Evolutionary conservation across 2,329 filamentous ascomycete species (phyloP).

Genomic region (Tolypocladium album): DNA sequence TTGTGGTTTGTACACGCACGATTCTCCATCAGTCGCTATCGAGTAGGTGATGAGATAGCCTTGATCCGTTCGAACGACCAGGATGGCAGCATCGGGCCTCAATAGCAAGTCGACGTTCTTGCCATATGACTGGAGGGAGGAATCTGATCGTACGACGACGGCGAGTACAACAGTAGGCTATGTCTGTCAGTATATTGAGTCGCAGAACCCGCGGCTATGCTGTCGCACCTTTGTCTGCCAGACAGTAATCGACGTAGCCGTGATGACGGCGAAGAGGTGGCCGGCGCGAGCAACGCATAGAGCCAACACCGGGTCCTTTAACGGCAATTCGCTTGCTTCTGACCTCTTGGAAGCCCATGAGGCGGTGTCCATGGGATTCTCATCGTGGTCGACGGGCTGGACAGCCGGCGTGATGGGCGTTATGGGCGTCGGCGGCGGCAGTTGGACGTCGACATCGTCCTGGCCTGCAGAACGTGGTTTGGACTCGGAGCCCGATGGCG

Average conservation of each 20-base stretch:
- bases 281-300: constrained; percentile 70
- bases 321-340: constrained; percentile 25
- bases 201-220: constrained; percentile 1
- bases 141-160: constrained; percentile 68
- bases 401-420: constrained; percentile 49
- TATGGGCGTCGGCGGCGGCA: constrained; percentile 34
- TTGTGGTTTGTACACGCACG: constrained; percentile 74
- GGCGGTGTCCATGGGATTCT: constrained; percentile 13
- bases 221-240: constrained; percentile 83
- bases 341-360: constrained; percentile 14
- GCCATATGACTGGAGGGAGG: constrained; percentile 75
- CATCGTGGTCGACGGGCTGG: constrained; percentile 46
- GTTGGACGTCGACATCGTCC: constrained; percentile 23
- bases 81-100: constrained; percentile 82
- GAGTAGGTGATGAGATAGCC: constrained; percentile 94
- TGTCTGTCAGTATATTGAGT: constrained; percentile 2
- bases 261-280: constrained; percentile 79
- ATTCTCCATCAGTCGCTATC: constrained; percentile 70
- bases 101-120: constrained; percentile 75
- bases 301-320: constrained; percentile 58
- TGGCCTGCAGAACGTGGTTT: constrained; percentile 14
- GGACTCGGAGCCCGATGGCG: constrained; percentile 3
- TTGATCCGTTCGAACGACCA: constrained; percentile 76
- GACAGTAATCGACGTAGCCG: constrained; percentile 72
- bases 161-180: constrained; percentile 85